Conservation (phyloP, 1,284 basidiomycete genomes). For the Rhodotorula sp. region DNA sequence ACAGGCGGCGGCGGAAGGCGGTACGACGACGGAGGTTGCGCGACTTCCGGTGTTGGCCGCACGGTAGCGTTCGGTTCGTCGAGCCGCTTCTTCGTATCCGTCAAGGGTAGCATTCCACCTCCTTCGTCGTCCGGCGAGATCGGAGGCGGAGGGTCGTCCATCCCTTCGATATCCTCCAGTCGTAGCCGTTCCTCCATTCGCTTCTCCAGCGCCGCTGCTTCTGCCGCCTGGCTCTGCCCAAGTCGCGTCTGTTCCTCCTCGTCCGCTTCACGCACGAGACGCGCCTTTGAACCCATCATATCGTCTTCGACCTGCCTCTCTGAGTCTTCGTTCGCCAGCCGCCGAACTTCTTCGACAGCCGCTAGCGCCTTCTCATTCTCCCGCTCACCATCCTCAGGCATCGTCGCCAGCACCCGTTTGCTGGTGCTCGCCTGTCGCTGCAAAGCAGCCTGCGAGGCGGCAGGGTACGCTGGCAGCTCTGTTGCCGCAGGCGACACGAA, state of each 20-base stretch:
- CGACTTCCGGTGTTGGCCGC: too few species aligned
- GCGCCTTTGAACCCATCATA: neutral
- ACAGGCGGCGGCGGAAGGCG: constrained; percentile 3
- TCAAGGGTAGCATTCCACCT: neutral
- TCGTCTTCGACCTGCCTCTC: neutral
- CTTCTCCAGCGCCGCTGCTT: neutral
- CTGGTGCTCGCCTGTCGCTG: neutral
- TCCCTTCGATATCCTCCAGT: neutral
- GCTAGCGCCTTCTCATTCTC: neutral
- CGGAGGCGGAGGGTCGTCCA: constrained; percentile 4
- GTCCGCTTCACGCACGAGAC: neutral
- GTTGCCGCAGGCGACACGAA: neutral
- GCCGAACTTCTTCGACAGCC: neutral
- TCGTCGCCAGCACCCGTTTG: too few species aligned
- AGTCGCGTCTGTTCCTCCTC: neutral
- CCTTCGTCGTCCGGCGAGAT: neutral
- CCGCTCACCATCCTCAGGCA: neutral
- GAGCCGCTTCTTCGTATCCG: neutral
- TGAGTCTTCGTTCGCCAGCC: neutral
- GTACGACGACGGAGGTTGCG: neutral
- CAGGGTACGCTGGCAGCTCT: neutral
- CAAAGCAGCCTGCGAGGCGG: neutral
- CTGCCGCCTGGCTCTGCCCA: neutral
- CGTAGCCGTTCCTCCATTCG: neutral
- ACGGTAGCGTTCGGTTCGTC: neutral